Evolutionary conservation across 148 eudicot genomes (phyloP).

Genomic region (Vaccinium darrowii): DNA sequence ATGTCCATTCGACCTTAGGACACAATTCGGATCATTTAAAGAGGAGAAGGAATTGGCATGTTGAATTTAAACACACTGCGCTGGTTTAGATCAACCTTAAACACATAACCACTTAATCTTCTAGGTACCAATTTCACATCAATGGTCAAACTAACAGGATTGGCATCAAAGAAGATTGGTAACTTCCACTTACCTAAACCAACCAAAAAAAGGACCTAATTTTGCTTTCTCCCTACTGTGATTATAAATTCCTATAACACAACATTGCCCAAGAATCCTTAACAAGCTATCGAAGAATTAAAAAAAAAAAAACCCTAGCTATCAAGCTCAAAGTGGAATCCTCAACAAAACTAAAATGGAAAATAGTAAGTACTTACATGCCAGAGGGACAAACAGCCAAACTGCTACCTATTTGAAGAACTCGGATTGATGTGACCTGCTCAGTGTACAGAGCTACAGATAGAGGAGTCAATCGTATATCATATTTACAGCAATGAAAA

Average conservation of each 20-base stretch:
- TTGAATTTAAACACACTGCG: not conserved
- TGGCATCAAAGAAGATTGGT: not conserved
- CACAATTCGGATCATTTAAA: not conserved
- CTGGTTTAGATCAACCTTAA: not conserved
- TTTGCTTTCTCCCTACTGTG: too few species aligned
- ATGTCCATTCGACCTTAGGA: not conserved
- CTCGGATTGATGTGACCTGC: slow-evolving; percentile 68
- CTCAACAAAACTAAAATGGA: not conserved
- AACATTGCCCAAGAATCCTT: not conserved
- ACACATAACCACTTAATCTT: not conserved
- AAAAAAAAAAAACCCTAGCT: not conserved
- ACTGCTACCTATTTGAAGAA: slow-evolving; percentile 68
- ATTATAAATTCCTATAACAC: too few species aligned
- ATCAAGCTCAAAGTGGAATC: not conserved
- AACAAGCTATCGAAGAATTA: too few species aligned
- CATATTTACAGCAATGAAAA: slow-evolving; percentile 13
- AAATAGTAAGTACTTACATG: slow-evolving; percentile 48
- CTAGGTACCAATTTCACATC: not conserved
- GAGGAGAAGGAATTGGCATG: not conserved
- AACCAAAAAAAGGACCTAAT: too few species aligned
- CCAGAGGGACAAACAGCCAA: slow-evolving; percentile 76
- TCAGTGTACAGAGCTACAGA: slow-evolving; percentile 72
- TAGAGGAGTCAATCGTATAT: slow-evolving; percentile 22
- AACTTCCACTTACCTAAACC: not conserved
- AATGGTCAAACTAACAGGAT: not conserved